Percentiles rank a stretch among this genome's conserved stretches.
phyloP scores from a whole-genome alignment of 768 basidiomycete species.

The Russula sp. region DNA sequence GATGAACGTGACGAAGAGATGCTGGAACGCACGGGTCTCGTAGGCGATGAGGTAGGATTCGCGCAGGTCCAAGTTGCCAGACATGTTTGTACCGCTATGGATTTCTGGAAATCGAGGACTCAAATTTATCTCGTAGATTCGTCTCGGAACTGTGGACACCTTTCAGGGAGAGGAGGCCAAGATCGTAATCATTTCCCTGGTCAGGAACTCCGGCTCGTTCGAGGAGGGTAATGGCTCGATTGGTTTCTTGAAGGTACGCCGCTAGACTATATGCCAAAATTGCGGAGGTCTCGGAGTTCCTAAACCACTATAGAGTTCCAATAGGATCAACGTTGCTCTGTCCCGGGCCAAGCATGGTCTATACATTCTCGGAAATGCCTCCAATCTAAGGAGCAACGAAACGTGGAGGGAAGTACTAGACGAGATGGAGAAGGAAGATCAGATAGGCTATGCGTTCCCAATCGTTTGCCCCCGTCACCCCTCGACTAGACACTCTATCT shows the following conservation, averaged over 20 bases:
- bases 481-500: background rate
- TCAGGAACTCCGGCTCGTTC: slow-evolving; percentile 56
- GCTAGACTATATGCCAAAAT: background rate
- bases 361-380: slow-evolving; percentile 63
- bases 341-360: slow-evolving; percentile 70
- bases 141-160: slow-evolving; percentile 67
- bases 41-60: slow-evolving; percentile 33
- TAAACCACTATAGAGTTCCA: slow-evolving; percentile 26
- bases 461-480: slow-evolving; percentile 16
- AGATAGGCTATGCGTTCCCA: slow-evolving; percentile 6
- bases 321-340: slow-evolving; percentile 48
- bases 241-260: slow-evolving; percentile 63
- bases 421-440: slow-evolving; percentile 42
- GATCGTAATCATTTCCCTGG: slow-evolving; percentile 67
- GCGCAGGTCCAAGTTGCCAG: slow-evolving; percentile 47
- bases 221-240: slow-evolving; percentile 38
- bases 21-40: slow-evolving; percentile 45
- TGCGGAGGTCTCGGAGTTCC: slow-evolving; percentile 25
- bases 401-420: slow-evolving; percentile 57
- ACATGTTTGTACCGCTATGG: slow-evolving; percentile 35
- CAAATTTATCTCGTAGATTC: slow-evolving; percentile 38
- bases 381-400: slow-evolving; percentile 42
- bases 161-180: slow-evolving; percentile 70
- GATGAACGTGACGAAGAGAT: slow-evolving; percentile 61
- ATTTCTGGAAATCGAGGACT: background rate